Conservation (phyloP, 345 rosid species). For the Populus tremula region DNA sequence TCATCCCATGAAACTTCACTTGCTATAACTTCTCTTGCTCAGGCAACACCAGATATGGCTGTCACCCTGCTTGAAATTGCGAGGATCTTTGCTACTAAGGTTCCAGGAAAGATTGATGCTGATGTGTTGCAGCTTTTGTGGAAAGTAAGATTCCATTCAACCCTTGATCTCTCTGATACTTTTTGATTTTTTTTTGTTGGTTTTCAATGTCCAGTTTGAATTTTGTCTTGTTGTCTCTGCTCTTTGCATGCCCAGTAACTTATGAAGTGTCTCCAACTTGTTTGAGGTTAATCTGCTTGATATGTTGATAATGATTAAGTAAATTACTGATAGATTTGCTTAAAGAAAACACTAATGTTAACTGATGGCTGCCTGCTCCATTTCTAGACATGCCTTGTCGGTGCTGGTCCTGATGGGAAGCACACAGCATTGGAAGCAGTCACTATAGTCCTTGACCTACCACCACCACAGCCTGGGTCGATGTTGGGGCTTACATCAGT, state of each 20-base stretch:
- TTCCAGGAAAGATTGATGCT: slow-evolving; percentile 98
- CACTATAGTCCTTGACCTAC: slow-evolving; percentile 93
- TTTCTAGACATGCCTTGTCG: slow-evolving; percentile 91
- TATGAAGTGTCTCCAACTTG: slow-evolving; percentile 4
- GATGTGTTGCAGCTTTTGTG: slow-evolving; percentile 94
- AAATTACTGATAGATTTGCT: background rate
- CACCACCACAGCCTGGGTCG: slow-evolving; percentile 98
- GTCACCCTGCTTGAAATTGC: slow-evolving; percentile 99
- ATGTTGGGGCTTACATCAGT: slow-evolving; percentile 84
- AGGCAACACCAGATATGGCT: slow-evolving; percentile 99
- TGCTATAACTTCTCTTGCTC: slow-evolving; percentile 26
- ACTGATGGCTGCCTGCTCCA: background rate
- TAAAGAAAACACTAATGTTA: background rate
- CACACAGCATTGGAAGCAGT: slow-evolving; percentile 99
- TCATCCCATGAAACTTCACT: background rate
- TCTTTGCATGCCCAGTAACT: background rate
- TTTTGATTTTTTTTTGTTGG: background rate
- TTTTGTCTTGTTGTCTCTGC: slow-evolving; percentile 4
- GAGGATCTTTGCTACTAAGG: slow-evolving; percentile 97
- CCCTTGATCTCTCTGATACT: background rate
- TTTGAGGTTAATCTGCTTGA: background rate
- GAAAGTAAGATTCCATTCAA: slow-evolving; percentile 55
- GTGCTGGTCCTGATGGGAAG: slow-evolving; percentile 98
- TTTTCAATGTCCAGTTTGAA: background rate
- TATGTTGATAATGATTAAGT: background rate